These are phyloP conservation scores for Eucalyptus grandis DNA, from an alignment of 345 rosid species.

Conservation along the genomic window DNA sequence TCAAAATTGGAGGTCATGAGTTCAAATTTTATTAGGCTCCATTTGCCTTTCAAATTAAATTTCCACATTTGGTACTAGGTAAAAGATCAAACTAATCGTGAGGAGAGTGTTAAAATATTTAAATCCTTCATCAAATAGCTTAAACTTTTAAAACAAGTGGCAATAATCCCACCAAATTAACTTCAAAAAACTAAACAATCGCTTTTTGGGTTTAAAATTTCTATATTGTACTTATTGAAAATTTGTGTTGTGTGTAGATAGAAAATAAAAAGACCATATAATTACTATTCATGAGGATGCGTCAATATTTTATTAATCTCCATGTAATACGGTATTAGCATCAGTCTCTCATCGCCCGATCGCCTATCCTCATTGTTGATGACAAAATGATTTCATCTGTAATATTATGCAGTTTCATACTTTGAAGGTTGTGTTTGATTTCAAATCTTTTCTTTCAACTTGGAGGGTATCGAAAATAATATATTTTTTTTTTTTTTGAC, in stretches of 20 bases:
- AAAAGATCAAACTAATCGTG: rapidly evolving
- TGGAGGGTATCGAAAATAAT: neutral
- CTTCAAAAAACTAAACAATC: neutral
- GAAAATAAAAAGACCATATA: neutral
- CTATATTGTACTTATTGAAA: no score
- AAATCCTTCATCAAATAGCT: rapidly evolving
- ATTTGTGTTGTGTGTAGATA: neutral
- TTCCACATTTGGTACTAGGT: rapidly evolving
- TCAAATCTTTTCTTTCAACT: no score
- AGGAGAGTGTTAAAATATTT: no score
- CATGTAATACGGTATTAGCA: no score
- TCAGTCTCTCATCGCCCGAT: rapidly evolving
- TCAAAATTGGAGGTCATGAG: rapidly evolving
- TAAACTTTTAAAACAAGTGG: no score
- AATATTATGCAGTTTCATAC: rapidly evolving
- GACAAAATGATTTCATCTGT: rapidly evolving
- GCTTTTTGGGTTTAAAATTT: neutral
- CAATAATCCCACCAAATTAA: no score
- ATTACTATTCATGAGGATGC: neutral
- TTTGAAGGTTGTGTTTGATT: rapidly evolving
- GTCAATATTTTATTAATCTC: neutral
- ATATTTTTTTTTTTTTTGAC: neutral
- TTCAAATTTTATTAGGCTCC: no score
- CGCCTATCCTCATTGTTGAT: rapidly evolving
- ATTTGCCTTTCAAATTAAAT: no score